These are phyloP conservation scores for Yamadazyma dendronema DNA, from an alignment of 1,139 yeast species.

Conservation along the genomic window DNA sequence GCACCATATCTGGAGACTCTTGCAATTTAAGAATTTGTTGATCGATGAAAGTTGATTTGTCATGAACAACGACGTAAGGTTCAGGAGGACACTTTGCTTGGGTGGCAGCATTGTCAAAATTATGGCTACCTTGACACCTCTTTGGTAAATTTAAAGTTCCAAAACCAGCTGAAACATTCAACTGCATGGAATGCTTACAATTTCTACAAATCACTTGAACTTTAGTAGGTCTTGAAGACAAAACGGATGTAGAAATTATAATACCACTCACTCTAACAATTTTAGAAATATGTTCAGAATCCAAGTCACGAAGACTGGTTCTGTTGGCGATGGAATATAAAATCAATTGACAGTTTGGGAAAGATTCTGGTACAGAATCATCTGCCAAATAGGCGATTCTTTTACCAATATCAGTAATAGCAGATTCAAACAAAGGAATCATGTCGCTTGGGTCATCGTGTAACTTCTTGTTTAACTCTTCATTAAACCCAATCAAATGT, in stretches of 20 bases:
- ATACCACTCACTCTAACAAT: slow-evolving; percentile 92
- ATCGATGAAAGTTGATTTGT: slow-evolving; percentile 86
- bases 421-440: slow-evolving; percentile 85
- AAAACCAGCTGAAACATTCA: slow-evolving; percentile 71
- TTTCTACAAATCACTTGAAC: slow-evolving; percentile 84
- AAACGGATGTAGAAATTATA: slow-evolving; percentile 85
- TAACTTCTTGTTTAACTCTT: slow-evolving; percentile 80
- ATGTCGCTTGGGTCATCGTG: slow-evolving; percentile 86
- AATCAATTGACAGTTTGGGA: slow-evolving; percentile 84
- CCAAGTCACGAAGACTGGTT: slow-evolving; percentile 75
- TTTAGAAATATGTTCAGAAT: slow-evolving; percentile 84
- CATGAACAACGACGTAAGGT: slow-evolving; percentile 92
- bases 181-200: slow-evolving; percentile 76
- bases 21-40: slow-evolving; percentile 93
- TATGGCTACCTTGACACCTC: slow-evolving; percentile 65
- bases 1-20: slow-evolving; percentile 97
- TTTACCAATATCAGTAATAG: slow-evolving; percentile 88
- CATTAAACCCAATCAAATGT: slow-evolving; percentile 84
- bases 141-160: slow-evolving; percentile 80
- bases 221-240: slow-evolving; percentile 82
- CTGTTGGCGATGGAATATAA: slow-evolving; percentile 72
- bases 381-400: slow-evolving; percentile 64
- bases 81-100: slow-evolving; percentile 80
- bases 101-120: slow-evolving; percentile 42
- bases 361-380: slow-evolving; percentile 53